Conservation (phyloP, 2,329 filamentous ascomycete genomes). For the Pleochaeta shiraiana region DNA sequence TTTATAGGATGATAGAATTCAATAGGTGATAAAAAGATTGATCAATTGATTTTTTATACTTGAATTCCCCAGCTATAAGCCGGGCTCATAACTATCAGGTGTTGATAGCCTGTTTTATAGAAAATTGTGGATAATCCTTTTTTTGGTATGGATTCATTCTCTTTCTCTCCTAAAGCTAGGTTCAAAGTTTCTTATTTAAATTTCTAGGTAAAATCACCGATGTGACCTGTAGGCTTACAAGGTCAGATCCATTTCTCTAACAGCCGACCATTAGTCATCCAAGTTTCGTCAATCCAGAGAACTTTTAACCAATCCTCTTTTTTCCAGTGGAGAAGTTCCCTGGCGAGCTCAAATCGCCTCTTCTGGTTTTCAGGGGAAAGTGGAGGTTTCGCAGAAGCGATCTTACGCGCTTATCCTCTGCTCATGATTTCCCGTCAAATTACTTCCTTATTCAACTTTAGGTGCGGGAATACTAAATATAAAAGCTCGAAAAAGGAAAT, state of each 20-base stretch:
- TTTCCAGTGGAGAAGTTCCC: background rate
- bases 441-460: background rate
- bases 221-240: too few species aligned
- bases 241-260: too few species aligned
- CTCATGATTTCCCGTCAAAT: background rate
- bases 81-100: constrained; percentile 2
- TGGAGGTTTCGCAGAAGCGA: background rate
- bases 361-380: background rate
- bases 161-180: too few species aligned
- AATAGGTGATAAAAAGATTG: background rate
- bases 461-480: background rate
- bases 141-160: too few species aligned
- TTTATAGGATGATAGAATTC: background rate
- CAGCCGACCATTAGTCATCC: too few species aligned
- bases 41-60: background rate
- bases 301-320: background rate
- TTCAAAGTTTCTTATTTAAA: too few species aligned
- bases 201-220: too few species aligned
- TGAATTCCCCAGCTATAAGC: background rate
- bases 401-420: background rate
- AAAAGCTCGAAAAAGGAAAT: background rate
- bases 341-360: background rate
- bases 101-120: too few species aligned
- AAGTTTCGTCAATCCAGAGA: too few species aligned
- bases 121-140: too few species aligned